Base-by-base conservation (phyloP, 2,329 filamentous ascomycete species). In the Zasmidium citrigriseum region DNA sequence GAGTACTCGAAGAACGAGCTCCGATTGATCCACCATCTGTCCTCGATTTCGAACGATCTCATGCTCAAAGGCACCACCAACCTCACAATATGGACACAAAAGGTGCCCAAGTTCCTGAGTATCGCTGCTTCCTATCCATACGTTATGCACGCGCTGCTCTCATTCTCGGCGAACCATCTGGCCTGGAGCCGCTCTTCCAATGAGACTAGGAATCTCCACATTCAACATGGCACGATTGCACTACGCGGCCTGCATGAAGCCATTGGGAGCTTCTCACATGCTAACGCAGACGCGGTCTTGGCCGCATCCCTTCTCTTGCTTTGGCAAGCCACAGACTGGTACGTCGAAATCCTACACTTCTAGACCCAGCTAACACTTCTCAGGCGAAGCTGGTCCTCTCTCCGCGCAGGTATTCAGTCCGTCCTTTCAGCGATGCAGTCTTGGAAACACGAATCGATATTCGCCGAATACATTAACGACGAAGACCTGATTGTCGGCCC, bases 241-340 rank as follows among this genome's bases (percentile, higher is more conserved):
- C 80, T 97, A 59, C 92, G 90, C 68, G 93, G 93, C 2, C 79
- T 98, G 49, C 91, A 96, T 70, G 89, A 93, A 70, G 91, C 92
- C 24, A 93, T 98, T 66, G 86, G 87, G 46, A 83, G 84, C 20
- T 97, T 98, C 76, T 96, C 90, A 2, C 87, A 86, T 67, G 86
- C 89, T 53, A 96, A 92, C 61, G 93, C 91, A 1, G 93, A 99
- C 76, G 92, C 93, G 46, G 88, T 97, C 62, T 83, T 99, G 55
- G 93, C 93, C 23, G 91, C 93, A 27, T 97, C 93, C 23, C 86
- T 97, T 46, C 84, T 98, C 49, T 83, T 99, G 51, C 96, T 93
- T 38, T 98, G 95, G 93, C 93, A 98, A 78, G 90, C 91, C 56
- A 95, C 89, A 60, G 93, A 98, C 79, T 98, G 93, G 93, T 96